Conservation (phyloP, 129 eudicot genomes). For the Arctium minus region DNA sequence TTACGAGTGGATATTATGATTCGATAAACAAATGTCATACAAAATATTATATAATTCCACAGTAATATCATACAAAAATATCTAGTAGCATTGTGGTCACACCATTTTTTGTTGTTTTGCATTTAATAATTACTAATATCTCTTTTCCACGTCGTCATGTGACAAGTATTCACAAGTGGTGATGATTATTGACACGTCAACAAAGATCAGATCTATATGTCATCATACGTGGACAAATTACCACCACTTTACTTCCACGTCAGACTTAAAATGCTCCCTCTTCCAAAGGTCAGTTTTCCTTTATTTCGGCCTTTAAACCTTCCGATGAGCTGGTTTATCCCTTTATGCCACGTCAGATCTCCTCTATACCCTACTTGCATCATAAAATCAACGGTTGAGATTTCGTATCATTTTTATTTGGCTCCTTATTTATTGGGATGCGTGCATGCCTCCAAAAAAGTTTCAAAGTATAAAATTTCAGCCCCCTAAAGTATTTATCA, state of each 20-base stretch:
- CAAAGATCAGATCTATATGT: conserved; percentile 9
- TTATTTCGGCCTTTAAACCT: conserved; percentile 33
- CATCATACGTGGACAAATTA: conserved; percentile 11
- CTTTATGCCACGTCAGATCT: conserved; percentile 28
- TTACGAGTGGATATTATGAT: too few species aligned
- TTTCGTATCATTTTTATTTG: neutral
- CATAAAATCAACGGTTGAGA: neutral
- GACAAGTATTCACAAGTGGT: conserved; percentile 20
- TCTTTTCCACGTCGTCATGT: neutral
- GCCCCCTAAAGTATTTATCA: neutral
- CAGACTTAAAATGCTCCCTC: conserved; percentile 18
- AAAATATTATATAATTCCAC: neutral
- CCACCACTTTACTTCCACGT: conserved; percentile 14
- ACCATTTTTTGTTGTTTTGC: neutral
- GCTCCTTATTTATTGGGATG: neutral
- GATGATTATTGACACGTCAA: conserved; percentile 4
- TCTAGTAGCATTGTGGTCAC: conserved; percentile 20
- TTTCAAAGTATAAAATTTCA: neutral
- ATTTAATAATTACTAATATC: neutral
- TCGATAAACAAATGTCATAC: neutral
- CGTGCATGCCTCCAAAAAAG: neutral
- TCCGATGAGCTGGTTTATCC: conserved; percentile 40
- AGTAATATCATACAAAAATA: neutral
- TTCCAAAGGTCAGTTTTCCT: conserved; percentile 27
- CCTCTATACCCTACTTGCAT: neutral